phyloP scores from a whole-genome alignment of 176 grass and related monocot species.

The Oryza nivara region DNA sequence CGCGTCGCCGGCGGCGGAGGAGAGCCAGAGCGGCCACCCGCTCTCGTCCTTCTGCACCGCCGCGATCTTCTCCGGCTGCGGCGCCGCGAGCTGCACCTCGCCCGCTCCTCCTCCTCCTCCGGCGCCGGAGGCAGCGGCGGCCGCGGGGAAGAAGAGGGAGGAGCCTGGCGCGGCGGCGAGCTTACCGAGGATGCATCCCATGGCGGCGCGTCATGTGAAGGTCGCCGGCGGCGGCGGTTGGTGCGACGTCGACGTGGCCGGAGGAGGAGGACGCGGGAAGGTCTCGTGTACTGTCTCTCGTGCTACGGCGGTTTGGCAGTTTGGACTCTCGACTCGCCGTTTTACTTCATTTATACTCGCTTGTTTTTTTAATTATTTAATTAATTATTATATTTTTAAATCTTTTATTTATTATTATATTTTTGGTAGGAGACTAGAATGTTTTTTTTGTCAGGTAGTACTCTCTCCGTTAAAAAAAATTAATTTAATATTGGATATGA shows the following conservation, averaged over 20 bases:
- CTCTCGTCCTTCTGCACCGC: conserved; percentile 49
- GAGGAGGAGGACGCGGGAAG: conserved; percentile 34
- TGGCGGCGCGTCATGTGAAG: conserved; percentile 54
- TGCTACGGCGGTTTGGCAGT: conserved; percentile 42
- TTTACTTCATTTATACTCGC: neutral
- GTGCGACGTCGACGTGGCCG: conserved; percentile 20
- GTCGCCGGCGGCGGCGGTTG: conserved; percentile 3
- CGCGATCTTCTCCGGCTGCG: conserved; percentile 52
- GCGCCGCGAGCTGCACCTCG: conserved; percentile 49
- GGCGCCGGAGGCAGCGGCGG: neutral
- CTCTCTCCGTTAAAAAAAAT: too few relatives aligned
- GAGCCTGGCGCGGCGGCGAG: conserved; percentile 46
- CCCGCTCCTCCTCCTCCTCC: neutral
- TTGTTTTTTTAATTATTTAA: neutral
- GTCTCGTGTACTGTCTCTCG: neutral
- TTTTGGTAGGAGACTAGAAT: neutral
- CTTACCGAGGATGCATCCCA: conserved; percentile 94
- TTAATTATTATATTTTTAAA: neutral
- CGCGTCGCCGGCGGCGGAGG: conserved; percentile 69
- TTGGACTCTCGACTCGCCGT: conserved; percentile 8
- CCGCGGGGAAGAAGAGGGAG: conserved; percentile 60
- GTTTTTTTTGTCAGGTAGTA: neutral
- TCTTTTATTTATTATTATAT: too few relatives aligned
- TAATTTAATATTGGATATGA: too few relatives aligned
- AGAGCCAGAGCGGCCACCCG: conserved; percentile 93